Evolutionary conservation across 2,329 filamentous ascomycete species (phyloP), one percentile per base, ranked within the genome.

Genomic region (Periconia sp.): DNA sequence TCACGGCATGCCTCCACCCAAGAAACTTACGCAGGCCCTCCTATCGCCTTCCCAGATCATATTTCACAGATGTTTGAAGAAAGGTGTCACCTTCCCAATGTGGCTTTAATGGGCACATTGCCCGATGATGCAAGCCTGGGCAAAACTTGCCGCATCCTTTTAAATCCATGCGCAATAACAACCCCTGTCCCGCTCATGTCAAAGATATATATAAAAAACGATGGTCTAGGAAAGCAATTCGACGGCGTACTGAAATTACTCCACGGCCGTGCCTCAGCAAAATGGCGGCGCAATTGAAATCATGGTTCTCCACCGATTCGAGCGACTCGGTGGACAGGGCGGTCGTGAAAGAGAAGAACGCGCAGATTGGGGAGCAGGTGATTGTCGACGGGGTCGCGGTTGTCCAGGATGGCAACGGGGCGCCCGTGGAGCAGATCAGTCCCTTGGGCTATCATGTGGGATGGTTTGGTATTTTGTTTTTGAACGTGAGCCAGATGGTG

Each of bases 401-500:
- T 3, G 59, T 54, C 18, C 61, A 66, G 33, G 62, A 66, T 50
- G 58, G 37, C 3, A 61, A 56, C 24, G 62, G 62, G 3, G 62
- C 61, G 9, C 62, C 62, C 2, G 56, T 66, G 4, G 63, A 66
- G 34, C 51, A 56, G n/a, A 39, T 61, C 19, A 60, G 57, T 33
- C 63, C 63, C 11, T 35, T 66, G 36, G 61, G 61, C 9, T 66
- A 65, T 36, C 60, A 65, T 36, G 61, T 66, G 19, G 57, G 59
- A 11, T 63, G 53, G 51, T 49, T 50, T 24, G 58, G 60, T 7
- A 59, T 66, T 15, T 32, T 66, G 4, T 65, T 64, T 18, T 44
- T 65, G 34, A 66, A 66, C 30, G 52, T 65, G n/a, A 55, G 52
- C 12, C 58, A 66, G 37, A 66, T 66, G 63, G 48, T 66, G 2